These are phyloP conservation scores for Glonium stellatum DNA, from an alignment of 495 filamentous ascomycete genomes.

Conservation along the genomic window DNA sequence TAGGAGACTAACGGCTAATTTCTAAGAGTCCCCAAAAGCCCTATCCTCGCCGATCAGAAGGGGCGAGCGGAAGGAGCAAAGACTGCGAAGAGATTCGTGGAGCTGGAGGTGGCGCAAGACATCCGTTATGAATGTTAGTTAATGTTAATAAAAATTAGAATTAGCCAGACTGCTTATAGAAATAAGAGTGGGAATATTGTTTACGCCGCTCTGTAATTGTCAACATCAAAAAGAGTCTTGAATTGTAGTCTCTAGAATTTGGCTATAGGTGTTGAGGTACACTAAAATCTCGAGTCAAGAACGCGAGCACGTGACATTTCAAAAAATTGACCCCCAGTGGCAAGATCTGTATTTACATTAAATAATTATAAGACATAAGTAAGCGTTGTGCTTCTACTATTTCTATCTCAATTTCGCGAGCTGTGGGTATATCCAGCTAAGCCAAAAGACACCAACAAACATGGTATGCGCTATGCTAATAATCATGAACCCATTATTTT, in stretches of 20 bases:
- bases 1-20: too few relatives aligned
- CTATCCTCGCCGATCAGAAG: background rate
- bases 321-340: background rate
- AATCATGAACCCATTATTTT: constrained; percentile 25
- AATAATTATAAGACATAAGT: background rate
- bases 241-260: too few relatives aligned
- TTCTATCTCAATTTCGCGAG: background rate
- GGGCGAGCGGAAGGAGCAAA: background rate
- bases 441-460: background rate
- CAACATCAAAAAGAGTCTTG: too few relatives aligned
- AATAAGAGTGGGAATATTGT: background rate
- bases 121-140: background rate
- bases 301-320: background rate
- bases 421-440: background rate
- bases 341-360: background rate
- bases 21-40: too few relatives aligned
- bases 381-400: background rate
- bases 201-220: too few relatives aligned
- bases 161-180: background rate
- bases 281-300: background rate
- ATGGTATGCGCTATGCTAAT: constrained; percentile 10
- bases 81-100: background rate
- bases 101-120: background rate
- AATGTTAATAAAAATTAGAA: background rate
- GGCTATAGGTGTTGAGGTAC: background rate